These are phyloP conservation scores for Syzygium malaccense DNA, from an alignment of 441 rosid species.

Conservation along the genomic window DNA sequence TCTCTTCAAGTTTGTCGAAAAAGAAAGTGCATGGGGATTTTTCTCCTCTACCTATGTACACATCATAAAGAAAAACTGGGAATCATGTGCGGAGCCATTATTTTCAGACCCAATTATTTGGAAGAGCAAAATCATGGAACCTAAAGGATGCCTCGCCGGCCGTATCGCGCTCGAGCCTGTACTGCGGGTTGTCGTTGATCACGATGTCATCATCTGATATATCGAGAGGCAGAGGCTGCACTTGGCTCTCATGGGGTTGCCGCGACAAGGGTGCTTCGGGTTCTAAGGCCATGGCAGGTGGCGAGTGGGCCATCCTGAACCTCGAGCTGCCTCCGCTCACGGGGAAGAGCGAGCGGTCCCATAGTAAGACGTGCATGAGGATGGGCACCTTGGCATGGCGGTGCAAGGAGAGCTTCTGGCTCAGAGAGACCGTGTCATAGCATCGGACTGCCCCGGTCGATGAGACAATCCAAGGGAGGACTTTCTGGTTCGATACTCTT, in stretches of 20 bases:
- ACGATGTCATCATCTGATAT: constrained; percentile 9
- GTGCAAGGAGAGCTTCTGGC: constrained; percentile 92
- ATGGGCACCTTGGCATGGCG: constrained; percentile 78
- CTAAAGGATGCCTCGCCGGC: constrained; percentile 75
- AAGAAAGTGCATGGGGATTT: neutral
- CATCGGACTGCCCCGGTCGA: constrained; percentile 87
- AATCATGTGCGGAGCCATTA: neutral
- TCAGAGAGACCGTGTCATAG: constrained; percentile 82
- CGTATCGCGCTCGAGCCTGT: constrained; percentile 46
- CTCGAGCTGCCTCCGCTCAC: constrained; percentile 16
- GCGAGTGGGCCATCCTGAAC: constrained; percentile 19
- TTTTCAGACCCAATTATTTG: constrained; percentile 59
- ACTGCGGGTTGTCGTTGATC: constrained; percentile 9
- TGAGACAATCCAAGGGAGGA: constrained; percentile 94
- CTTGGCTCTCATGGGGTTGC: constrained; percentile 57
- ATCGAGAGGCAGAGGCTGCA: constrained; percentile 44
- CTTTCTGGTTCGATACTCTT: constrained; percentile 73
- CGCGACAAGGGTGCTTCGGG: constrained; percentile 28
- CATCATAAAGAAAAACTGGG: neutral
- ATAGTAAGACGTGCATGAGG: constrained; percentile 55
- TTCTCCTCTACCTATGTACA: neutral
- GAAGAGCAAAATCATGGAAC: constrained; percentile 64
- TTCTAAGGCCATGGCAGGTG: constrained; percentile 24
- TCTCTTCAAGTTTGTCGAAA: neutral
- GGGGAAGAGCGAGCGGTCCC: constrained; percentile 42